Evolutionary conservation across 2,329 filamentous ascomycete species (phyloP).

Genomic region (Cadophora malorum): DNA sequence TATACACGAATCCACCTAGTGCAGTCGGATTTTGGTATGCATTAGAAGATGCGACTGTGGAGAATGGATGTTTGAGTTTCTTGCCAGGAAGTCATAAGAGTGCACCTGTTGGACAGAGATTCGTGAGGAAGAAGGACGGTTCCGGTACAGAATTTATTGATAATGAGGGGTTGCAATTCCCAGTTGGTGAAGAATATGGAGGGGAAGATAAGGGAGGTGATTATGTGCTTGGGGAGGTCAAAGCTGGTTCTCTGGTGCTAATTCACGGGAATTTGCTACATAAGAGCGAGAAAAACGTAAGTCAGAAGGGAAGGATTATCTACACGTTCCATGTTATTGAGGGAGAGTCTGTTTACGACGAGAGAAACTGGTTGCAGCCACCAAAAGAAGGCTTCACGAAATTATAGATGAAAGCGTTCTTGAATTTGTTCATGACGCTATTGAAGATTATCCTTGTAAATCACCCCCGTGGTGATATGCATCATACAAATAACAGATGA

Average conservation of each 20-base stretch:
- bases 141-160: conserved; percentile 72
- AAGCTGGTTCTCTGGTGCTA: conserved; percentile 86
- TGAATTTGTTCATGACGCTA: conserved; percentile 4
- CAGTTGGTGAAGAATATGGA: conserved; percentile 57
- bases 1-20: conserved; percentile 87
- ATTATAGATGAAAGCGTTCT: conserved; percentile 32
- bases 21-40: conserved; percentile 98
- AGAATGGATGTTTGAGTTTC: conserved; percentile 91
- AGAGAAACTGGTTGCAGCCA: conserved; percentile 92
- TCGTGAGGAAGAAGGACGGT: conserved; percentile 68
- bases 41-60: conserved; percentile 84
- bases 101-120: conserved; percentile 72
- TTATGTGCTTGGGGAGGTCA: conserved; percentile 85
- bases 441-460: neutral
- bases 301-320: conserved; percentile 85
- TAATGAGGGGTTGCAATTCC: conserved; percentile 71
- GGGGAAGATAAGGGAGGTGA: conserved; percentile 55
- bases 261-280: conserved; percentile 97
- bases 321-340: conserved; percentile 99
- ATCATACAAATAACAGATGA: conserved; percentile 12
- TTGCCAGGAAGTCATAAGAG: conserved; percentile 80
- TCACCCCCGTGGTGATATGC: conserved; percentile 1
- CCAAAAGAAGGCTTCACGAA: conserved; percentile 75
- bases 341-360: conserved; percentile 77
- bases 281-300: conserved; percentile 93